Evolutionary conservation across 768 basidiomycete genomes (phyloP).

Genomic region (Pleurotus pulmonarius): DNA sequence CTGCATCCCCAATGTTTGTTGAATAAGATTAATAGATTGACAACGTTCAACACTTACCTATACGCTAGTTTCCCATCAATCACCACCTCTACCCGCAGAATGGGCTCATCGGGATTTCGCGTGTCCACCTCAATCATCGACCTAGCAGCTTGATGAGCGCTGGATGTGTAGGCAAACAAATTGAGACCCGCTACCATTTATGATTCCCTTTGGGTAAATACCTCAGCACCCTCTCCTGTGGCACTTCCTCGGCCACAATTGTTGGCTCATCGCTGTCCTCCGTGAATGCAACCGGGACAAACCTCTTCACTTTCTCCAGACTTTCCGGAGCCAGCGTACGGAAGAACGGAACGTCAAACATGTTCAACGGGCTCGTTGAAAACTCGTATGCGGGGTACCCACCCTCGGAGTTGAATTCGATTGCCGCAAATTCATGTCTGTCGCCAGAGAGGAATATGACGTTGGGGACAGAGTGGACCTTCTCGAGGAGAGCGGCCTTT

Average conservation of each 20-base stretch:
- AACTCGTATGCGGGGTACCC: constrained; percentile 53
- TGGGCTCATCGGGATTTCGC: constrained; percentile 44
- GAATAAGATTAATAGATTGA: neutral
- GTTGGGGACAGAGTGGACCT: constrained; percentile 66
- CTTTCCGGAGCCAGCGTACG: constrained; percentile 47
- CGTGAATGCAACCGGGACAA: constrained; percentile 19
- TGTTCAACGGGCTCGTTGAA: constrained; percentile 67
- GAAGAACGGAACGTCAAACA: constrained; percentile 63
- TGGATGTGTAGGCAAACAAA: neutral
- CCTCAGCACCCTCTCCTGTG: constrained; percentile 50
- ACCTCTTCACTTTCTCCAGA: constrained; percentile 35
- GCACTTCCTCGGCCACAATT: constrained; percentile 32
- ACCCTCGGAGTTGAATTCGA: constrained; percentile 47
- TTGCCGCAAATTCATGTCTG: constrained; percentile 75
- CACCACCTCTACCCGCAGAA: constrained; percentile 51
- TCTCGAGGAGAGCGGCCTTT: constrained; percentile 51
- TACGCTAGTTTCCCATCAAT: constrained; percentile 56
- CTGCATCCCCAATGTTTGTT: constrained; percentile 21
- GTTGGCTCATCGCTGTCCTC: constrained; percentile 22
- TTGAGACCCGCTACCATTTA: constrained; percentile 47
- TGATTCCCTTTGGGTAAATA: constrained; percentile 63
- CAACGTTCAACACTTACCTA: constrained; percentile 32
- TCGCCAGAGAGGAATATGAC: constrained; percentile 70
- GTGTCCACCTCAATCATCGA: constrained; percentile 72
- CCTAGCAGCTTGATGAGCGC: constrained; percentile 27